Evolutionary conservation across 2,329 filamentous ascomycete species (phyloP).

Genomic region (Penicillium olsonii): DNA sequence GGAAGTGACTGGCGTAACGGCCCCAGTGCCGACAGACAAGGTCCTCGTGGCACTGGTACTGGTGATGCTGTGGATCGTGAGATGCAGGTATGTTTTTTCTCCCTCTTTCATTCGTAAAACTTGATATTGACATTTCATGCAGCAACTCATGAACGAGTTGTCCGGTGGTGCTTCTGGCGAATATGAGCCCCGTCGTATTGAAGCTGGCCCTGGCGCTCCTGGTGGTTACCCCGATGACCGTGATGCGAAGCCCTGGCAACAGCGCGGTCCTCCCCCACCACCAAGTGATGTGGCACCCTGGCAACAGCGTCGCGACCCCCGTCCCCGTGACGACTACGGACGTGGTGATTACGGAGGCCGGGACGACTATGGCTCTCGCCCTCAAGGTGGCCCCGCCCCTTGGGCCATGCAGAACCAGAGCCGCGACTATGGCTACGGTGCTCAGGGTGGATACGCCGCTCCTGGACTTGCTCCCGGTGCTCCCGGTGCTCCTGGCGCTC

Average conservation of each 20-base stretch:
- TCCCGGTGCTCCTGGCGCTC: conserved; percentile 38
- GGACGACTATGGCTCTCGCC: conserved; percentile 46
- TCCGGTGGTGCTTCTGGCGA: conserved; percentile 62
- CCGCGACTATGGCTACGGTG: conserved; percentile 46
- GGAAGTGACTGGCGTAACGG: conserved; percentile 91
- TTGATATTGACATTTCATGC: conserved; percentile 44
- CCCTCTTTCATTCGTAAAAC: not conserved
- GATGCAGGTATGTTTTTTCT: conserved; percentile 76
- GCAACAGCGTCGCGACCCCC: conserved; percentile 61
- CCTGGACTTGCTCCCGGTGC: conserved; percentile 46
- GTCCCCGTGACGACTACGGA: conserved; percentile 49
- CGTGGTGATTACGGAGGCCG: not conserved
- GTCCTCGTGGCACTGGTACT: conserved; percentile 66
- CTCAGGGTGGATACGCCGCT: conserved; percentile 42
- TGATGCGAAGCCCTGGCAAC: conserved; percentile 86
- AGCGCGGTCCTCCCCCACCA: conserved; percentile 72
- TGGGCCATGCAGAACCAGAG: conserved; percentile 42
- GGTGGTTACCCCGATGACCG: conserved; percentile 39
- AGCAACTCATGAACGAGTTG: conserved; percentile 98
- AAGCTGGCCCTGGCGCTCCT: conserved; percentile 70
- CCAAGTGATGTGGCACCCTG: conserved; percentile 78
- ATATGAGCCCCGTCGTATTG: conserved; percentile 75
- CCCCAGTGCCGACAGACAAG: conserved; percentile 47
- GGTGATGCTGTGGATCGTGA: conserved; percentile 89
- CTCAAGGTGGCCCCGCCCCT: conserved; percentile 38